phyloP scores from a whole-genome alignment of 2,329 filamentous ascomycete genomes.

The Lasiodiplodia sp. region DNA sequence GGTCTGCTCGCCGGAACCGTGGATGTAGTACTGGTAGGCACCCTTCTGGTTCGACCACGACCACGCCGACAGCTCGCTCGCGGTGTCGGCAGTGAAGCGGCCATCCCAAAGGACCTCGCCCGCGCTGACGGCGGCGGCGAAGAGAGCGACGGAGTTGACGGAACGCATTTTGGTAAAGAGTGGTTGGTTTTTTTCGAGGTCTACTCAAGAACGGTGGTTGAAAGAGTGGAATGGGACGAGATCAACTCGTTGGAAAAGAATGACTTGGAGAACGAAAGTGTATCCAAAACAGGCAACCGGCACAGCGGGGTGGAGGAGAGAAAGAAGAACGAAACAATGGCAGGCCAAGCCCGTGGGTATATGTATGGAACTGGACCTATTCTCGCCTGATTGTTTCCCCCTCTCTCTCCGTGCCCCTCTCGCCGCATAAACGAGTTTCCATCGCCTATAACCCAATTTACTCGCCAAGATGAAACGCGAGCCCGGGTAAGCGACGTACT shows the following conservation, averaged over 20 bases:
- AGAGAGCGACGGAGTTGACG: not conserved
- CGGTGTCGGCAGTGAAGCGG: constrained; percentile 67
- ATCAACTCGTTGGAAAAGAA: constrained; percentile 28
- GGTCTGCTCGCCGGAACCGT: constrained; percentile 64
- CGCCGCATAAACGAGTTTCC: constrained; percentile 11
- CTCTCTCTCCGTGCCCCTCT: not conserved
- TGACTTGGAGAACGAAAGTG: constrained; percentile 23
- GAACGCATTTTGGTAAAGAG: constrained; percentile 10
- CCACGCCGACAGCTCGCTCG: constrained; percentile 62
- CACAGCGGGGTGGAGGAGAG: constrained; percentile 16
- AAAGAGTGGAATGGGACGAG: constrained; percentile 27
- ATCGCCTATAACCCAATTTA: constrained; percentile 11
- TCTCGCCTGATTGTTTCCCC: not conserved
- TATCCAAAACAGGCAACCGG: constrained; percentile 26
- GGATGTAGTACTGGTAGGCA: constrained; percentile 79
- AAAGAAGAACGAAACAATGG: not conserved
- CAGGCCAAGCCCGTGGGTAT: constrained; percentile 21
- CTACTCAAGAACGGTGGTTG: constrained; percentile 22
- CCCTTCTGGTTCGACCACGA: constrained; percentile 73
- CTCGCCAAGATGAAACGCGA: constrained; percentile 21
- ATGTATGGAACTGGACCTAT: constrained; percentile 10
- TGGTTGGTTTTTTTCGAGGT: constrained; percentile 9
- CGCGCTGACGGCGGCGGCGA: constrained; percentile 21
- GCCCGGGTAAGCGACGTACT: constrained; percentile 8
- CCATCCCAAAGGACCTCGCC: constrained; percentile 64